A percentile compares a stretch with the other conserved stretches of the same genome.
Evolutionary conservation across 2,329 filamentous ascomycete genomes (phyloP).

Genomic region (Herpotrichia juniperi): DNA sequence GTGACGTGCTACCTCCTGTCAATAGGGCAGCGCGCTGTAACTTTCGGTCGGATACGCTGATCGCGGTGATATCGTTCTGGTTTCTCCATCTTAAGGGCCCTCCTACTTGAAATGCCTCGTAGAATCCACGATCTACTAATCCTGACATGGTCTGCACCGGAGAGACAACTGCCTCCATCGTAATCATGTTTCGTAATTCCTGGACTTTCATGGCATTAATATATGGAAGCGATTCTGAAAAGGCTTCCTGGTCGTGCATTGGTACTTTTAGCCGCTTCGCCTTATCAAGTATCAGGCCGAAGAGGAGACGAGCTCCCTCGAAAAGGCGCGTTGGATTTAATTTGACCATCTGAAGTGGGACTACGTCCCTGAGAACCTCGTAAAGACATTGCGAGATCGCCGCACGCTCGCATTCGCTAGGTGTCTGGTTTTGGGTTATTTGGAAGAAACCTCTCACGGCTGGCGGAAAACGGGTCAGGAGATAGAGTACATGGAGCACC

Average conservation of each 20-base stretch:
- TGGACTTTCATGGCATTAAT: conserved; percentile 28
- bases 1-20: conserved; percentile 22
- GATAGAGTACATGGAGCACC: conserved; percentile 36
- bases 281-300: conserved; percentile 45
- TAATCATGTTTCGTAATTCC: conserved; percentile 36
- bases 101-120: conserved; percentile 26
- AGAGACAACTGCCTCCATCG: conserved; percentile 31
- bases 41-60: conserved; percentile 6
- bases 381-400: conserved; percentile 38
- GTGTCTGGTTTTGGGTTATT: conserved; percentile 41
- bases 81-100: conserved; percentile 24
- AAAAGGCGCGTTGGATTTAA: conserved; percentile 32
- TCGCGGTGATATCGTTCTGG: conserved; percentile 4
- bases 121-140: conserved; percentile 33
- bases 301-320: conserved; percentile 42
- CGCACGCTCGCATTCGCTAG: conserved; percentile 32
- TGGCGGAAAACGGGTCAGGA: conserved; percentile 40
- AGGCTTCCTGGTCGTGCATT: conserved; percentile 2
- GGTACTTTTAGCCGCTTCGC: conserved; percentile 27
- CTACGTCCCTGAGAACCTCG: conserved; percentile 31
- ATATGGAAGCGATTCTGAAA: conserved; percentile 21
- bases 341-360: conserved; percentile 34
- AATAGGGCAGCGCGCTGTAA: conserved; percentile 23
- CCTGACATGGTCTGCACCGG: conserved; percentile 32
- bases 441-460: conserved; percentile 40